Conservation (phyloP, 331 rosid genomes). For the Stylosanthes scabra region DNA sequence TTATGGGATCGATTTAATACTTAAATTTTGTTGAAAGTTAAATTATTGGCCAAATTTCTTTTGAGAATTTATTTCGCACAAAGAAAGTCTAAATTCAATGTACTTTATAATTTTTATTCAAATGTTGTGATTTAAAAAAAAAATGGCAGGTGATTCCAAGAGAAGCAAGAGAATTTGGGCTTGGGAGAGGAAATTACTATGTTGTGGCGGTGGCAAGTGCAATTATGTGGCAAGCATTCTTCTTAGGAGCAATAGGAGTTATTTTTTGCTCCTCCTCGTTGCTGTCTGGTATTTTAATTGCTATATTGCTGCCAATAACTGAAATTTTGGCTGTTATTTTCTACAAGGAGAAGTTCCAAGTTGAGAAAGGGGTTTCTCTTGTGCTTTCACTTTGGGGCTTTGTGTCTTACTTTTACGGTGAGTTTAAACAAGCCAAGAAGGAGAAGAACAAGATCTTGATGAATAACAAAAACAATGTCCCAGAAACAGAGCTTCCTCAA, state of each 20-base stretch:
- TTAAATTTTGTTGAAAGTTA: too few species aligned
- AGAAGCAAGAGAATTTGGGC: slow-evolving; percentile 59
- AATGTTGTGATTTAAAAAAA: not conserved
- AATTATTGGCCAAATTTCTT: too few species aligned
- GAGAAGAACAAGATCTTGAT: not conserved
- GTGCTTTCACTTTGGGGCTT: slow-evolving; percentile 77
- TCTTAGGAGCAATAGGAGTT: slow-evolving; percentile 72
- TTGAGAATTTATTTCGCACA: too few species aligned
- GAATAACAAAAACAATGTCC: too few species aligned
- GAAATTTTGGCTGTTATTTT: slow-evolving; percentile 69
- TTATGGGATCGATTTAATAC: too few species aligned
- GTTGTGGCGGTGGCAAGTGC: slow-evolving; percentile 56
- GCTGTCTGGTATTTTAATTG: slow-evolving; percentile 60
- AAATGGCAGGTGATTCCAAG: slow-evolving; percentile 63
- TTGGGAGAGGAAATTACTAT: slow-evolving; percentile 64
- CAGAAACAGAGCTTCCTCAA: slow-evolving; percentile 17
- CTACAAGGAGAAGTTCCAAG: slow-evolving; percentile 65
- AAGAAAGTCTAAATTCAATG: too few species aligned
- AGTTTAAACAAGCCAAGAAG: slow-evolving; percentile 47
- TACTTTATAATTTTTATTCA: too few species aligned
- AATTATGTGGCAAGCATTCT: slow-evolving; percentile 70
- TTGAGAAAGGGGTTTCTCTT: slow-evolving; percentile 68
- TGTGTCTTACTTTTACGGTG: slow-evolving; percentile 73
- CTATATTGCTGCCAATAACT: slow-evolving; percentile 55
- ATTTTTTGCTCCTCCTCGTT: slow-evolving; percentile 72